phyloP scores from a whole-genome alignment of 192 early-diverging fungal genomes.

The Coemansia sp. region DNA sequence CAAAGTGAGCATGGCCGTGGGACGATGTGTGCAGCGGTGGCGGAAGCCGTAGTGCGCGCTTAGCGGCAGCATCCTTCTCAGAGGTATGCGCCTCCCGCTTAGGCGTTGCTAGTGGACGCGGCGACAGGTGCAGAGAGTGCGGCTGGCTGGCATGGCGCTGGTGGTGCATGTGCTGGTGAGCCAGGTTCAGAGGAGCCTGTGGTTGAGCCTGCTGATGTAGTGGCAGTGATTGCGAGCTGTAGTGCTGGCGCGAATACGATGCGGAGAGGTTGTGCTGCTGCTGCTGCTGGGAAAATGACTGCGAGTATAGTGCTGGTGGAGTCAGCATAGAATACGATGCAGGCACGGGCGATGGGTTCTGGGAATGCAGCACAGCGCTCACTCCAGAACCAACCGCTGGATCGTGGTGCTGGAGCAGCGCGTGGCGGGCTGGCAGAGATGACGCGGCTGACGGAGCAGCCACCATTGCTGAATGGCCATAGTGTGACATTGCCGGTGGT shows the following conservation, averaged over 20 bases:
- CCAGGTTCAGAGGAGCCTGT: slow-evolving; percentile 10
- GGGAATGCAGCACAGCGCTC: slow-evolving; percentile 13
- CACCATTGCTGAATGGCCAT: slow-evolving; percentile 6
- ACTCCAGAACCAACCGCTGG: slow-evolving; percentile 2
- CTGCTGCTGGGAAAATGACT: slow-evolving; percentile 29
- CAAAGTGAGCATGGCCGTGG: background rate
- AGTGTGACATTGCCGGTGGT: slow-evolving; percentile 14
- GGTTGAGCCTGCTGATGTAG: slow-evolving; percentile 18
- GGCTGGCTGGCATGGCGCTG: slow-evolving; percentile 47
- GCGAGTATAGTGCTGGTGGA: slow-evolving; percentile 46
- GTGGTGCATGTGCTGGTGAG: slow-evolving; percentile 28
- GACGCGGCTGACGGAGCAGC: slow-evolving; percentile 10
- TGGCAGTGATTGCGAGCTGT: slow-evolving; percentile 9
- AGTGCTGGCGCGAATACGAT: slow-evolving; percentile 5
- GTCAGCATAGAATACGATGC: slow-evolving; percentile 30
- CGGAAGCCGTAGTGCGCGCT: slow-evolving; percentile 8
- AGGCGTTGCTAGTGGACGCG: slow-evolving; percentile 2
- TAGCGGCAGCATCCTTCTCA: slow-evolving; percentile 11
- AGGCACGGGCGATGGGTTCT: slow-evolving; percentile 22
- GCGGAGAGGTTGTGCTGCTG: slow-evolving; percentile 11
- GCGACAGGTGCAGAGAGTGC: slow-evolving; percentile 14
- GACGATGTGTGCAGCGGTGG: slow-evolving; percentile 5
- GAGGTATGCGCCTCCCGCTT: slow-evolving; percentile 1
- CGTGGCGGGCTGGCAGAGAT: slow-evolving; percentile 19
- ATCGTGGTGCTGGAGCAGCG: slow-evolving; percentile 18